Evolutionary conservation across 2,329 filamentous ascomycete genomes (phyloP), one percentile per base, ranked within the genome.

Genomic region (Fusarium euwallaceae): DNA sequence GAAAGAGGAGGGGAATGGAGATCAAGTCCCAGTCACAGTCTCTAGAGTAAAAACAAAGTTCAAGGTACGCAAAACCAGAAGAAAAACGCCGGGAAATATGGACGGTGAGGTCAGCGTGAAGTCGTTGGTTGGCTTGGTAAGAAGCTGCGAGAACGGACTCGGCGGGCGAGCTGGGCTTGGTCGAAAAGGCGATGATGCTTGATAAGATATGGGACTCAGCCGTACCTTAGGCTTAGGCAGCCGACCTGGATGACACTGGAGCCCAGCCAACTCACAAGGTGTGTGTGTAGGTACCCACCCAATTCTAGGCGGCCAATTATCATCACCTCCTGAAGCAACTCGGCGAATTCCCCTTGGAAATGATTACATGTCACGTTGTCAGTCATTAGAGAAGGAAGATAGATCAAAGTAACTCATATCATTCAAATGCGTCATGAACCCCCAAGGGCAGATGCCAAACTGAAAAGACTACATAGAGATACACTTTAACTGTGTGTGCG

Each of bases 131-230:
- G 48, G 17, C 2, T 53, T 53, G 27, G 48, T 53, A 29, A 53
- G 60, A 55, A 59, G 62, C 67, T 69, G 59, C 51, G 53, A 69
- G 71, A 70, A 78, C 60, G 67, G 60, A 74, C 66, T 61, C 60
- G 74, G 48, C 61, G 45, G 48, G 48, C 48, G 48, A 24, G 48
- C 48, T 53, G 68, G 68, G 66, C 75, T 73, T 67, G 69, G 76
- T 71, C 45, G 69, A 75, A 76, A 77, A 75, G 76, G 71, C 66
- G 73, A 79, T 75, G 77, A 79, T 79, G 77, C 76, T 79, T 76
- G 77, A 79, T 79, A 79, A 79, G 77, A 79, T 79, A 76, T 53
- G 48, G 48, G 20, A 45, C 56, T 45, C 55, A 76, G 61, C 67
- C 74, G 70, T 79, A 78, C 32, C 32, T 34, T 34, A 12, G 32